Evolutionary conservation across 176 grass and related monocot genomes (phyloP), one percentile per base, ranked within the genome.

Genomic region (Triticum monococcum): DNA sequence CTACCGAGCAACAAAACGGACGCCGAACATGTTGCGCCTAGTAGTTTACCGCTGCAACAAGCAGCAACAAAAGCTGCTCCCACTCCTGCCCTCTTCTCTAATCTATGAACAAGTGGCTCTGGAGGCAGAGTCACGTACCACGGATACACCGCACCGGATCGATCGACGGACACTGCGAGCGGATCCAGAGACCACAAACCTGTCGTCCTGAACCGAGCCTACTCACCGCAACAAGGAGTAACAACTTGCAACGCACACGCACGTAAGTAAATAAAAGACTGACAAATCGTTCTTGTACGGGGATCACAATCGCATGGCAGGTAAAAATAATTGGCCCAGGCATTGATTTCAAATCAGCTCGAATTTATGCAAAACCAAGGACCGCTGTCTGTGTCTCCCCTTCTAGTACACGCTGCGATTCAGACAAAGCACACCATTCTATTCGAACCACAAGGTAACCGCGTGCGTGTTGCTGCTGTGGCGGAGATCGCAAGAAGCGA

Each of bases 11-110:
- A 23, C 57, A 79, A 64, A 83, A 74, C 59, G 24, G 36, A 61
- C 67, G 64, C 30, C 6, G 54, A 23, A 81, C 78, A 89, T 75
- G 69, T 68, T 65, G 41, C 60, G 32, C 23, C 61, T 31, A 30
- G 72, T 40, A 37, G 72, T 69, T 84, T 65, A 65, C 63, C 65
- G 0, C 48, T 66, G 35, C 32, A 81, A 59, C 30, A 0, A 2
- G 37, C 59, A 52, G 48, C 48, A 2, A 6, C 16, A 56, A 79
- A 80, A 74, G 66, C 40, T 78, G 57, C 0, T 7, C 50, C 50
- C 16, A 0, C 16, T 17, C 50, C 50, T 2, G 16, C 50, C 7
- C 0, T 17, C 14, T 2, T 50, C 46, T 1, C 7, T 64, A 66
- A 28, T 57, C 37, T 26, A 68, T 16, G 31, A n/a, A 8, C 23